Evolutionary conservation across 192 early-diverging fungal species (phyloP), one percentile per base, ranked within the genome.

Genomic region (Spizellomyces punctatus): DNA sequence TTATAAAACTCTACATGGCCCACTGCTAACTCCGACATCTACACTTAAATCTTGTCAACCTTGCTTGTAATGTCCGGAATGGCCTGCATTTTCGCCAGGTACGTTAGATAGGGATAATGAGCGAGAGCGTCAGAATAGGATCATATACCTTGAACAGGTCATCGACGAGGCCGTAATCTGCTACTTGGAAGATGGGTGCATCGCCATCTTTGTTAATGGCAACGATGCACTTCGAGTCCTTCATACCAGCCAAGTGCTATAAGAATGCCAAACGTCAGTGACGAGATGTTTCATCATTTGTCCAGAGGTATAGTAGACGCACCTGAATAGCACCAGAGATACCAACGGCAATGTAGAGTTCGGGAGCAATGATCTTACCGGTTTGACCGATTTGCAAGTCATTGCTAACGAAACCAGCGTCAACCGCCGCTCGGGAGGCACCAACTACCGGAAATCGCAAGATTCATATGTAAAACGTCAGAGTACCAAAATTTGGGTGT

Each of bases 161-260:
- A 43, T 89, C 94, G 58, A 97, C 95, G 49, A 99, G 85, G 50
- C 96, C 96, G 76, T 94, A 95, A 81, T 99, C 96, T 36, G 96
- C 91, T 55, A 99, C 91, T 63, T 85, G 84, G 91, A 99, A 99
- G 59, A 99, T 99, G 45, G 96, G 96, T 27, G 94, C 95, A 70
- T 99, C 96, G 19, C 94, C 85, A 72, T 99, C 96, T 85, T 94
- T 97, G 91, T 99, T 99, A 82, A 99, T 97, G 64, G 94, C 93
- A 46, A 95, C 96, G 85, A 99, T 99, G 55, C 89, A 89, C 89
- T 99, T 99, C 82, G 93, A 95, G 77, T 99, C 96, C 84, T 99
- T 99, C 96, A 98, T 98, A 76, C 96, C 96, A 42, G 96, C 96
- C 85, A 98, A 79, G 73, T 95, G 95, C 88, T 95, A 91, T 16